Conservation (phyloP, 1,284 basidiomycete genomes). For the Peniophora sp. region DNA sequence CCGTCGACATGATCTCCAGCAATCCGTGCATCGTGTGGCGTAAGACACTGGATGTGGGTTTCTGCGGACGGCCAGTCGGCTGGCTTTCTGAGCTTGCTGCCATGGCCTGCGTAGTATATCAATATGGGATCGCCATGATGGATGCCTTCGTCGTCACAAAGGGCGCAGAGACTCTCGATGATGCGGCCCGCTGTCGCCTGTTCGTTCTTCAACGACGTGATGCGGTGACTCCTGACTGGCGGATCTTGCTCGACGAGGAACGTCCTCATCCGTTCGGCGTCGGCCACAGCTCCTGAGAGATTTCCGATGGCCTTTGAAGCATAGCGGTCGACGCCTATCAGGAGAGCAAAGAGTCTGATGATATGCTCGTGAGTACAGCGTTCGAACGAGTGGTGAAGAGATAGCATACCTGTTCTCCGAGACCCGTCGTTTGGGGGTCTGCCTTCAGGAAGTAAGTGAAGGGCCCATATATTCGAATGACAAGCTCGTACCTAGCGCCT, state of each 20-base stretch:
- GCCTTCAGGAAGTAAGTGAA: too few species aligned
- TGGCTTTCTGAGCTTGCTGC: not conserved
- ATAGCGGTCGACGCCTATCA: not conserved
- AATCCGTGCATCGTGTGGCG: not conserved
- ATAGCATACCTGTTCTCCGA: too few species aligned
- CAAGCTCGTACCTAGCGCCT: too few species aligned
- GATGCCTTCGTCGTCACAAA: conserved; percentile 8
- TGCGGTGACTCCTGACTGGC: not conserved
- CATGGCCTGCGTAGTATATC: not conserved
- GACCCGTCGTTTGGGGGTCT: too few species aligned
- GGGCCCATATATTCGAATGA: too few species aligned
- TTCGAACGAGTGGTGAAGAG: too few species aligned
- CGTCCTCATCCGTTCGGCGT: not conserved
- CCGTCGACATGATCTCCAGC: not conserved
- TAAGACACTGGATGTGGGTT: not conserved
- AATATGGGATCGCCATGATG: not conserved
- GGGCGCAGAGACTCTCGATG: conserved; percentile 2
- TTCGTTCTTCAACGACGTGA: not conserved
- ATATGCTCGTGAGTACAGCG: too few species aligned
- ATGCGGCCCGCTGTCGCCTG: not conserved
- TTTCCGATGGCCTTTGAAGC: not conserved
- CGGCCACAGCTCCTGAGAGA: not conserved
- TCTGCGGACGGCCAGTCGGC: conserved; percentile 1
- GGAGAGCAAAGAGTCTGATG: not conserved
- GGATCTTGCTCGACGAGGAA: not conserved